A percentile compares a stretch with the other conserved stretches of the same genome.
Evolutionary conservation across 805 yeast species (phyloP).

Genomic region (Lipomyces spencermartinsiae): DNA sequence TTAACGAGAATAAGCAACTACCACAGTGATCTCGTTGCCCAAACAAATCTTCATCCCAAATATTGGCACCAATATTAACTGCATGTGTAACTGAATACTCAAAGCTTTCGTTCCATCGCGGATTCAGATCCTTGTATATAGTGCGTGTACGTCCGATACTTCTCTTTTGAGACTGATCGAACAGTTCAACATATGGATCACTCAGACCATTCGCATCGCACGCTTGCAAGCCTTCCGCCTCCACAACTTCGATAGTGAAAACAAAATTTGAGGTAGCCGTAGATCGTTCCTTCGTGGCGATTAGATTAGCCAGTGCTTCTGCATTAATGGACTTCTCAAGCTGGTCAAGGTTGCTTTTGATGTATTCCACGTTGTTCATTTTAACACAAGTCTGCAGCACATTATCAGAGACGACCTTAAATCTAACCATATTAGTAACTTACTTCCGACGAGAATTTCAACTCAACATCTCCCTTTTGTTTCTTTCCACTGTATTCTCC

Average conservation of each 20-base stretch:
- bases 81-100: conserved; percentile 2
- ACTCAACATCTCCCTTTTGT: conserved; percentile 47
- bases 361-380: conserved; percentile 63
- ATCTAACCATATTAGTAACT: conserved; percentile 46
- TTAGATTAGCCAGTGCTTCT: conserved; percentile 56
- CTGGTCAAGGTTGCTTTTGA: conserved; percentile 48
- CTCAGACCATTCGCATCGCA: conserved; percentile 55
- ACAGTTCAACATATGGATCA: conserved; percentile 65
- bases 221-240: conserved; percentile 66
- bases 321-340: conserved; percentile 66
- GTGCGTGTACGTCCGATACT: conserved; percentile 75
- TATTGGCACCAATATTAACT: conserved; percentile 57
- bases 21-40: conserved; percentile 71
- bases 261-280: conserved; percentile 50
- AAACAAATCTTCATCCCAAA: conserved; percentile 70
- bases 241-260: conserved; percentile 66
- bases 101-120: conserved; percentile 76
- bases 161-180: conserved; percentile 59
- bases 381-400: conserved; percentile 70
- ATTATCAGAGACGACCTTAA: conserved; percentile 60
- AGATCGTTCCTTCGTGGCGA: conserved; percentile 43
- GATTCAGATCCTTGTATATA: conserved; percentile 64
- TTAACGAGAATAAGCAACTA: conserved; percentile 62
- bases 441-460: conserved; percentile 36
- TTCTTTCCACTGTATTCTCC: conserved; percentile 22